These are phyloP conservation scores for Papiliotrema nemorosa DNA, from an alignment of 1,284 basidiomycete species.

Conservation along the genomic window DNA sequence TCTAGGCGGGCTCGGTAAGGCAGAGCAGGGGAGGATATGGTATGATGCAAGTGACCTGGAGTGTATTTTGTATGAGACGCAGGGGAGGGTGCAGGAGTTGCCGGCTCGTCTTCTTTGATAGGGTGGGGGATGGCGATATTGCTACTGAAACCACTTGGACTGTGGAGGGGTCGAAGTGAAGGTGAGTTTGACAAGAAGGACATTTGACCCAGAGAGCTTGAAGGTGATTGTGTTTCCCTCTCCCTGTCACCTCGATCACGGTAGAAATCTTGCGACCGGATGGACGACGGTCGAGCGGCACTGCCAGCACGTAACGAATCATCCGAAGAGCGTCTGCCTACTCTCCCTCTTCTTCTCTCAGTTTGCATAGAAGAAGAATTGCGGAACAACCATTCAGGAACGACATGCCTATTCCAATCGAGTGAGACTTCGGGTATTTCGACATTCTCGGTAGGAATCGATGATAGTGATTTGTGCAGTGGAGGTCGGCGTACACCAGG, in stretches of 20 bases:
- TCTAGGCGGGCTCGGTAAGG: constrained; percentile 19
- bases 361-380: constrained; percentile 20
- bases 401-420: constrained; percentile 90
- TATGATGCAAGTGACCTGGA: constrained; percentile 38
- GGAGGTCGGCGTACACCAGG: constrained; percentile 20
- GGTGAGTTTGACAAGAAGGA: constrained; percentile 29
- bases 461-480: constrained; percentile 42
- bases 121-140: constrained; percentile 20
- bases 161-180: constrained; percentile 9
- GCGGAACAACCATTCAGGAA: constrained; percentile 83
- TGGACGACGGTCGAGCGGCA: constrained; percentile 26
- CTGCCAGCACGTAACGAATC: constrained; percentile 11
- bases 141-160: constrained; percentile 10
- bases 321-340: constrained; percentile 17
- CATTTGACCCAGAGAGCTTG: constrained; percentile 31
- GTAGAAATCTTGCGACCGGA: constrained; percentile 25
- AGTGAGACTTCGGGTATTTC: constrained; percentile 84
- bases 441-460: constrained; percentile 51
- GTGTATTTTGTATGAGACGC: constrained; percentile 21
- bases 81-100: constrained; percentile 42
- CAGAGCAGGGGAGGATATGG: constrained; percentile 38
- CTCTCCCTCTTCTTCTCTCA: constrained; percentile 9
- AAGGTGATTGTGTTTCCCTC: constrained; percentile 27
- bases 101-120: constrained; percentile 34
- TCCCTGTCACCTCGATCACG: constrained; percentile 4